phyloP scores from a whole-genome alignment of 2,329 filamentous ascomycete genomes.

The Ampelomyces quisqualis region DNA sequence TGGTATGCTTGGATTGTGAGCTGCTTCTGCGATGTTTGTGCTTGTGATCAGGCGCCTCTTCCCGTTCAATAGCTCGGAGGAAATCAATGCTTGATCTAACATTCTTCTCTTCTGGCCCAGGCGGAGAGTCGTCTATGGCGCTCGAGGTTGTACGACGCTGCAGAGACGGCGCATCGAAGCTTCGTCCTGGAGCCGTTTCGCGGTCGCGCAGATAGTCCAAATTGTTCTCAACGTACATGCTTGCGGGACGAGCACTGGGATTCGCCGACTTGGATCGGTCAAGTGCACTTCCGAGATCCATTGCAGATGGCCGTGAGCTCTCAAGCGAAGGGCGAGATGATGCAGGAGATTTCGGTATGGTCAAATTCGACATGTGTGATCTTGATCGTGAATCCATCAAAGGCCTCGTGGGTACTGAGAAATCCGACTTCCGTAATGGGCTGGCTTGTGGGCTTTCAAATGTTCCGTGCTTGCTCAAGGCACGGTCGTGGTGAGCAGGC shows the following conservation, averaged over 20 bases:
- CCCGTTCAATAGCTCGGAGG: slow-evolving; percentile 71
- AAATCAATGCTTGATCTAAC: slow-evolving; percentile 83
- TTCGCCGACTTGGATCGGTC: slow-evolving; percentile 64
- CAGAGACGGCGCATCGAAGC: slow-evolving; percentile 35
- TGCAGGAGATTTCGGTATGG: slow-evolving; percentile 55
- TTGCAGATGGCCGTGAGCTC: slow-evolving; percentile 62
- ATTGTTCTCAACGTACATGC: slow-evolving; percentile 79
- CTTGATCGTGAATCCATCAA: slow-evolving; percentile 52
- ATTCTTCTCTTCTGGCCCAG: slow-evolving; percentile 60
- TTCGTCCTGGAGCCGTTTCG: slow-evolving; percentile 56
- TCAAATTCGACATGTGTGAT: slow-evolving; percentile 53
- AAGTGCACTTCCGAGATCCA: slow-evolving; percentile 62
- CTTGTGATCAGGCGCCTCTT: slow-evolving; percentile 55
- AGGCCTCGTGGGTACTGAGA: slow-evolving; percentile 44
- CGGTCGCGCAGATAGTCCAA: slow-evolving; percentile 79
- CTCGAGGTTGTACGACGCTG: slow-evolving; percentile 31
- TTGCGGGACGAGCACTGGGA: slow-evolving; percentile 70
- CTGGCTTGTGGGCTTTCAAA: slow-evolving; percentile 42
- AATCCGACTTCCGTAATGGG: slow-evolving; percentile 43
- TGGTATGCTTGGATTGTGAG: slow-evolving; percentile 63
- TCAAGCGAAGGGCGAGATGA: slow-evolving; percentile 71
- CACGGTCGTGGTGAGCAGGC: slow-evolving; percentile 45
- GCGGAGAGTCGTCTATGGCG: slow-evolving; percentile 40
- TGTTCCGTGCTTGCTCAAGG: slow-evolving; percentile 53
- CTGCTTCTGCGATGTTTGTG: slow-evolving; percentile 55